phyloP scores from a whole-genome alignment of 805 yeast species.

The Priceomyces castillae region DNA sequence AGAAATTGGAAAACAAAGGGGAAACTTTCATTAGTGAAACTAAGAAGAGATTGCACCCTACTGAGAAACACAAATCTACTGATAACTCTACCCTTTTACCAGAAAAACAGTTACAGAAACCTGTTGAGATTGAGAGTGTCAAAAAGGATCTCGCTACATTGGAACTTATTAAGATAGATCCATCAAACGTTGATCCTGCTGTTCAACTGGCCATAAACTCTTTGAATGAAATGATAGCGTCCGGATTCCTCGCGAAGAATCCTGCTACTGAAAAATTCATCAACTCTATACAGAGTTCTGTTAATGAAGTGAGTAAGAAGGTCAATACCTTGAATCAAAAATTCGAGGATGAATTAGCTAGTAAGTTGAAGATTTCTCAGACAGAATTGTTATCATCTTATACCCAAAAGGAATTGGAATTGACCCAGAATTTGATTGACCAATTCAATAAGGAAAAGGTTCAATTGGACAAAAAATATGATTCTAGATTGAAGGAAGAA shows the following conservation, averaged over 20 bases:
- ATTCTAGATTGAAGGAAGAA: conserved; percentile 57
- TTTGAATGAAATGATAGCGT: conserved; percentile 36
- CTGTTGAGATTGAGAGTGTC: conserved; percentile 36
- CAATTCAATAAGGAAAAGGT: conserved; percentile 63
- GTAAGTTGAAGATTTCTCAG: conserved; percentile 34
- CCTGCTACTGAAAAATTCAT: conserved; percentile 28
- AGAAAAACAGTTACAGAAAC: conserved; percentile 41
- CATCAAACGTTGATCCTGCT: conserved; percentile 28
- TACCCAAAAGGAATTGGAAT: conserved; percentile 51
- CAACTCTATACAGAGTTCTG: conserved; percentile 30
- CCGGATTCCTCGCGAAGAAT: conserved; percentile 30
- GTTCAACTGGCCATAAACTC: conserved; percentile 36
- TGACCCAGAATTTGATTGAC: conserved; percentile 56
- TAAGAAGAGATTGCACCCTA: conserved; percentile 26
- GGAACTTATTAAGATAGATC: conserved; percentile 30
- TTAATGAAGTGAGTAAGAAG: conserved; percentile 29
- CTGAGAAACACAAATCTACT: conserved; percentile 1
- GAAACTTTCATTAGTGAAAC: conserved; percentile 37
- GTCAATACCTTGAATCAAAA: conserved; percentile 29
- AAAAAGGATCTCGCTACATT: conserved; percentile 28
- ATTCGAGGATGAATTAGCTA: conserved; percentile 37
- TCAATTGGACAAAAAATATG: conserved; percentile 58
- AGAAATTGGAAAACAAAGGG: conserved; percentile 30
- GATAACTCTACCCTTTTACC: conserved; percentile 24
- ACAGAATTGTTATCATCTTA: conserved; percentile 38